Evolutionary conservation across 2,329 filamentous ascomycete species (phyloP), one percentile per base, ranked within the genome.

Genomic region (Aspergillus ibericus): DNA sequence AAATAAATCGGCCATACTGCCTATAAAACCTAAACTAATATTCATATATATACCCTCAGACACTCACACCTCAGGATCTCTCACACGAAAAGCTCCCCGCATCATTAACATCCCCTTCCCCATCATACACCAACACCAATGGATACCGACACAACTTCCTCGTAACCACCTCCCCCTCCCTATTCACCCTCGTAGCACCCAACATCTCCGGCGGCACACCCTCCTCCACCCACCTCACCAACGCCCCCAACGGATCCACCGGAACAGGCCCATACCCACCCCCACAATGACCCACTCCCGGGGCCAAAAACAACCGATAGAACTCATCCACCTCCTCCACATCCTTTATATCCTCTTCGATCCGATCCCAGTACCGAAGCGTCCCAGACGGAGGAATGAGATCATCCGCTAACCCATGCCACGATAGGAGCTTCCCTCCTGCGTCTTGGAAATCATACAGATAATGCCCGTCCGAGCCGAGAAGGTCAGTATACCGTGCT

Each of bases 281-380:
- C 2, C 4, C n/a, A 40, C 82, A 84, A 66, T 83, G 81, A 0
- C 71, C 79, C 0, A 77, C 81, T 4, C 81, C 81, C 0, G 82
- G 81, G 13, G 84, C 71, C 1, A 82, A 74, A 70, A 78, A 84
- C 8, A 84, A 69, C 25, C 78, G 76, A 67, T 83, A 85, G 72
- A 79, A 85, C 9, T 80, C 77, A 20, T 74, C 68, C 13, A 83
- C 69, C 1, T 77, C 77, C 59, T 34, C 40, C 18, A 7, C 56
- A 58, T n/a, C n/a, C 10, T 18, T 20, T 34, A 7, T 9, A 27
- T 32, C 34, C 4, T 13, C 18, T 2, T 36, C 25, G 15, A 61
- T 16, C 3, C 16, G 4, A 1, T 47, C 27, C 12, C 55, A 38
- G 18, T 51, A 62, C 3, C 25, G 10, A 10, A 54, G 4, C 4